phyloP scores from a whole-genome alignment of 106 monocot genomes.

The Phalaenopsis aphrodite region DNA sequence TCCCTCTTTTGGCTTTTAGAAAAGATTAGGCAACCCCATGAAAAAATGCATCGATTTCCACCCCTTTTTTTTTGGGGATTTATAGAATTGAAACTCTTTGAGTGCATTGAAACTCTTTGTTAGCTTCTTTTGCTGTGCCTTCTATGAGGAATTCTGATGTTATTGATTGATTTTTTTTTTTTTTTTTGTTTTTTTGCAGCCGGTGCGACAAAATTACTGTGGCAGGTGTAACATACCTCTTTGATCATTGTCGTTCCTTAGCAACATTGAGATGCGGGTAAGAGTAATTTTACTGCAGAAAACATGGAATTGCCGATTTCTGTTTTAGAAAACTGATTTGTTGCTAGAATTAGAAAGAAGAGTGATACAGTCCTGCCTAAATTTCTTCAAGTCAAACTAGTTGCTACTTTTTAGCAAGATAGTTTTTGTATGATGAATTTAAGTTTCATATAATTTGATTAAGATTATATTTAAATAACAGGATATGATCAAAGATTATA shows the following conservation, averaged over 20 bases:
- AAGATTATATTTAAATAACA: slow-evolving; percentile 34
- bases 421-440: background rate
- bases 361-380: background rate
- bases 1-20: background rate
- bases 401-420: background rate
- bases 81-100: background rate
- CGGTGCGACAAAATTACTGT: slow-evolving; percentile 62
- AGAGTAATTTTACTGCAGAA: slow-evolving; percentile 2
- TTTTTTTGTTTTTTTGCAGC: slow-evolving; percentile 35
- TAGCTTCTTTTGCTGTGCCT: background rate
- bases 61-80: background rate
- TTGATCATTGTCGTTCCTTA: slow-evolving; percentile 55
- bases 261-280: slow-evolving; percentile 96
- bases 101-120: background rate
- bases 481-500: slow-evolving; percentile 49
- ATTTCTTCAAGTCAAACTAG: too few species aligned
- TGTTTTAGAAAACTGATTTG: background rate
- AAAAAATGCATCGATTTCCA: background rate
- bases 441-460: slow-evolving; percentile 20
- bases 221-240: slow-evolving; percentile 55
- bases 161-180: background rate
- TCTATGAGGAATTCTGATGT: background rate
- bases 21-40: background rate
- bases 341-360: background rate
- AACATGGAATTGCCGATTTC: background rate